Conservation (phyloP, 2,329 filamentous ascomycete genomes). For the Phialocephala subalpina region DNA sequence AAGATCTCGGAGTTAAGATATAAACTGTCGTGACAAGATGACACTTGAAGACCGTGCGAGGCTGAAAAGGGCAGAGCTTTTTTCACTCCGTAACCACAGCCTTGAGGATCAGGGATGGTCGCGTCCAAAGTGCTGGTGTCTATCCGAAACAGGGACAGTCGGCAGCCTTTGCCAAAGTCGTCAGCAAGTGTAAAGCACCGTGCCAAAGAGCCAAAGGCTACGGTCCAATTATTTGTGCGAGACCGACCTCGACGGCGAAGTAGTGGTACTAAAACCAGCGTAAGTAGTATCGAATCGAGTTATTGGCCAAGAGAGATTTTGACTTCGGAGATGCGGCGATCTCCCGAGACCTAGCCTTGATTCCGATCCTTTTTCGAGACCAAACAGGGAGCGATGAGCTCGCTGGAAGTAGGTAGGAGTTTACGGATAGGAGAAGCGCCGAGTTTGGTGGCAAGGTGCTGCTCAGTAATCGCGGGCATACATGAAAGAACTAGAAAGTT, state of each 20-base stretch:
- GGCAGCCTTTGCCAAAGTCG: not conserved
- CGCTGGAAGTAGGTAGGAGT: not conserved
- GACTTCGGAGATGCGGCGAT: conserved; percentile 1
- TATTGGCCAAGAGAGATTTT: not conserved
- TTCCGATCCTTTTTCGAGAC: conserved; percentile 19
- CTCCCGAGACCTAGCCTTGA: not conserved
- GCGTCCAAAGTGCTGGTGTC: not conserved
- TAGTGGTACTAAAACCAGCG: not conserved
- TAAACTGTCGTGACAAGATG: not conserved
- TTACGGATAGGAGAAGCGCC: not conserved
- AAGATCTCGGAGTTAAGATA: not conserved
- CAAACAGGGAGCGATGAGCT: conserved; percentile 6
- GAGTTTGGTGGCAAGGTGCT: not conserved
- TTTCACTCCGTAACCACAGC: not conserved
- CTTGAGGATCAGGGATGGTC: conserved; percentile 9
- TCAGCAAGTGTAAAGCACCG: not conserved
- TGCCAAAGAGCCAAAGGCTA: not conserved
- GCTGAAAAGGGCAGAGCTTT: not conserved
- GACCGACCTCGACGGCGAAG: not conserved
- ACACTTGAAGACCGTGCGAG: not conserved
- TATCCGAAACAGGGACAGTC: not conserved
- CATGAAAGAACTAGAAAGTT: not conserved
- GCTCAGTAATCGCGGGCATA: not conserved
- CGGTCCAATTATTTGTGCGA: conserved; percentile 4
- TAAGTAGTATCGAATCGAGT: not conserved